Base-by-base conservation (phyloP, 305 asterid genomes). In the Euphrasia arctica region DNA sequence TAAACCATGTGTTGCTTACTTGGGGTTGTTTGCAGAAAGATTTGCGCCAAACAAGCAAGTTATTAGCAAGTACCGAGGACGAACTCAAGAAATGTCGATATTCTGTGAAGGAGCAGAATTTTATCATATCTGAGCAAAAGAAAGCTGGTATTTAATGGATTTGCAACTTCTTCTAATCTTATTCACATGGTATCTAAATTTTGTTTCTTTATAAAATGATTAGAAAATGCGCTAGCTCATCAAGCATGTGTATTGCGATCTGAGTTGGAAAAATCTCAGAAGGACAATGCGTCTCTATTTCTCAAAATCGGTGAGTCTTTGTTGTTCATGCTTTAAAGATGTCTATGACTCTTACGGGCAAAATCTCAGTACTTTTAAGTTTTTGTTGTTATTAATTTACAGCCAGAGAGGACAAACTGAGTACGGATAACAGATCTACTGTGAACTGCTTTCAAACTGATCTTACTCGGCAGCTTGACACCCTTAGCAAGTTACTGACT, bases 141-240 rank as follows among this genome's bases (percentile, higher is more conserved):
- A 89, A 84, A 86, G 84, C 96, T 11, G 96, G 95, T 89, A 79
- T 36, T 43, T 58, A 45, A n/a, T 41, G 42, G 61, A 28, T 59
- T 50, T 3, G 25, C 15, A 27, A 34, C 18, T 25, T 22, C 18
- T 54, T 48, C 18, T 42, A 65, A 42, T 39, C 58, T 6, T 14
- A 34, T 36, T 62, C 60, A 34, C 32, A 54, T 11, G 45, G 58
- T 51, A n/a, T 45, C 64, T 64, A 64, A 63, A 36, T 29, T 13
- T 62, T 49, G n/a, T 54, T 58, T 48, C 31, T 41, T 42, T 10
- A 63, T 31, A 31, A 15, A 63, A 11, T 72, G 65, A 50, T 63
- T 71, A 89, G 96, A 89, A 81, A 89, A 82, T 78, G 92, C 87
- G 14, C 75, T 89, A 73, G 83, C 89, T 59, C 87, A 86, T 68